A percentile compares a stretch with the other conserved stretches of the same genome.
These are phyloP conservation scores for Chaetomiaceae sp. DNA, from an alignment of 2,329 filamentous ascomycete species.

Conservation along the genomic window DNA sequence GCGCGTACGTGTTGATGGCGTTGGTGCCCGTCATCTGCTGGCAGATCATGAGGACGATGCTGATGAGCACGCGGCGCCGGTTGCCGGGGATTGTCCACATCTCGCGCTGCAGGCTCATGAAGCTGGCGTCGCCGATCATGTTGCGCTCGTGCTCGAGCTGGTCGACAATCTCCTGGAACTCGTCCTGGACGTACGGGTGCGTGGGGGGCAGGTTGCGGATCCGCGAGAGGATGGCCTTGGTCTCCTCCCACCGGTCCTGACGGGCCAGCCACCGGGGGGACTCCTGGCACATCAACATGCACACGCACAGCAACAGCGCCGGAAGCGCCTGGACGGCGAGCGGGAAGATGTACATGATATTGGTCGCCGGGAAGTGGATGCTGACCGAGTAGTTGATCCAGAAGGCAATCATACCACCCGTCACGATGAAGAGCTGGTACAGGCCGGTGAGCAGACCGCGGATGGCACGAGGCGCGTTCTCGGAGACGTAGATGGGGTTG, in stretches of 20 bases:
- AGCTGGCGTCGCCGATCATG: constrained; percentile 49
- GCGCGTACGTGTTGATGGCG: constrained; percentile 35
- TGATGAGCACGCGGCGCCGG: constrained; percentile 34
- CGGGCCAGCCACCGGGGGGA: constrained; percentile 62
- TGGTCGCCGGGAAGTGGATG: constrained; percentile 35
- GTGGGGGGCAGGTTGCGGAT: constrained; percentile 51
- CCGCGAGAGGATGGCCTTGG: constrained; percentile 48
- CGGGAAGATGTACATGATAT: constrained; percentile 53
- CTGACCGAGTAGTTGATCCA: constrained; percentile 46
- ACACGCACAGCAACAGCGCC: constrained; percentile 52
- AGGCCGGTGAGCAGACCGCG: constrained; percentile 42
- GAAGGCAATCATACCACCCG: constrained; percentile 41
- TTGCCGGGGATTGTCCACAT: constrained; percentile 56
- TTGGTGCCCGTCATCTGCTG: constrained; percentile 61
- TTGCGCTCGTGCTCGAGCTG: constrained; percentile 60
- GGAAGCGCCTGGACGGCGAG: constrained; percentile 61
- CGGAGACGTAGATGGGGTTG: constrained; percentile 43
- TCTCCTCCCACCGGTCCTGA: constrained; percentile 60
- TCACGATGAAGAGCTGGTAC: constrained; percentile 45
- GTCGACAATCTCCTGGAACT: constrained; percentile 56
- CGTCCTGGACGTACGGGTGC: constrained; percentile 54
- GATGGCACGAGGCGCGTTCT: constrained; percentile 42
- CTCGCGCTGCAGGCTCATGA: constrained; percentile 58
- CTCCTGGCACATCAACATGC: constrained; percentile 61
- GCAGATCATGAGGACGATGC: constrained; percentile 58